Evolutionary conservation across 2,329 filamentous ascomycete species (phyloP), one percentile per base, ranked within the genome.

Genomic region (Arthrinium phaeospermum): DNA sequence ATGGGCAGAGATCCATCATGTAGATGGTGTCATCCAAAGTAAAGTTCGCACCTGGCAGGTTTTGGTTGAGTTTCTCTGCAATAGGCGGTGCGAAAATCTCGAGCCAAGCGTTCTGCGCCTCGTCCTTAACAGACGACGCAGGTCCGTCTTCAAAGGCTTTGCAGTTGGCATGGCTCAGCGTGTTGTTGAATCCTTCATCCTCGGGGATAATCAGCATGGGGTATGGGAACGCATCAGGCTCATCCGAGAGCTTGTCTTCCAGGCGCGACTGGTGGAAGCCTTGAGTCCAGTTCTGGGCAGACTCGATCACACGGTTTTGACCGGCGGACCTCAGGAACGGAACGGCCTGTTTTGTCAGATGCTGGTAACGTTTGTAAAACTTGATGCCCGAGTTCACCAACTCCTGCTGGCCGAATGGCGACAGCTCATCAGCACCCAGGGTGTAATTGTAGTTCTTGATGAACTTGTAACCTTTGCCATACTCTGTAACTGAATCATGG

Each of bases 1-100:
- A 98, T 0, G 95, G 92, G 78, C 95, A 98, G 73, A 98, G 86
- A 77, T 98, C 94, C 94, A 98, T 98, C 46, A 98, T 80, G 72
- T 88, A 89, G 72, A 95, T 85, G 0, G 91, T 89, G 46, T 96
- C 91, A 0, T 84, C 78, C 16, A 86, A 79, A 3, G 88, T 89
- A 57, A 98, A 81, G 73, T 92, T 90, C 6, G 89, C 91, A 2
- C 93, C 92, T 0, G 87, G 87, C 0, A 98, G 85, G 73, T 92
- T 89, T 19, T 83, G 77, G 79, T 95, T 94, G 53, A 98, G 82
- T 10, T 94, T 90, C 2, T 86, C 81, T n/a, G 88, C 87, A 75
- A 98, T 93, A 0, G 89, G 82, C 0, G 90, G 89, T 1, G 90
- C 86, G 79, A 96, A 97, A 6, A 88, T 84, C 6, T 86, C 82